A percentile compares a stretch with the other conserved stretches of the same genome.
phyloP scores from a whole-genome alignment of 2,329 filamentous ascomycete species.

The Ophiostoma montium region DNA sequence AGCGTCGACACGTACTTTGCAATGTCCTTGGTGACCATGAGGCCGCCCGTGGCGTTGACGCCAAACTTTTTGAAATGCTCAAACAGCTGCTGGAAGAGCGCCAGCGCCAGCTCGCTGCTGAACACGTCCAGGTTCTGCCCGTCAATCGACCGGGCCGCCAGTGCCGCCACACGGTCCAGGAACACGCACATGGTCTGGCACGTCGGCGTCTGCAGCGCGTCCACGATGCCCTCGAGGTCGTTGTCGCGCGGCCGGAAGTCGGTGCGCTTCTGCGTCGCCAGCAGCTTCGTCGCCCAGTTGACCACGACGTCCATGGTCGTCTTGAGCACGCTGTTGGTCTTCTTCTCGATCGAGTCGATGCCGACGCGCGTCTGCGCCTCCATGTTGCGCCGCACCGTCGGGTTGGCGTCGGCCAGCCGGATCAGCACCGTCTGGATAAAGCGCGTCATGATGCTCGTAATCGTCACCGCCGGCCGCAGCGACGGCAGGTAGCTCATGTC shows the following conservation, averaged over 20 bases:
- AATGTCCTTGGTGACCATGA: constrained; percentile 94
- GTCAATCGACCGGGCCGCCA: constrained; percentile 56
- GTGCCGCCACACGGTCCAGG: constrained; percentile 50
- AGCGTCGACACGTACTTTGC: constrained; percentile 82
- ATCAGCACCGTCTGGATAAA: constrained; percentile 85
- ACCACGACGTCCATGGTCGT: constrained; percentile 51
- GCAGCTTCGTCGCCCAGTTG: constrained; percentile 59
- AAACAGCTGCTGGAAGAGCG: constrained; percentile 64
- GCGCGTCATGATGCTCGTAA: constrained; percentile 84
- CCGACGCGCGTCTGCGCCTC: constrained; percentile 65
- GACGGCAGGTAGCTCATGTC: constrained; percentile 73
- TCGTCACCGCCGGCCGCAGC: constrained; percentile 69
- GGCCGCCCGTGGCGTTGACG: constrained; percentile 81
- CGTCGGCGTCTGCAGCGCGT: constrained; percentile 73
- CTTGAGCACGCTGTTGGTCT: constrained; percentile 51
- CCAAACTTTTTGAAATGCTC: constrained; percentile 91
- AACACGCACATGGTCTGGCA: constrained; percentile 74
- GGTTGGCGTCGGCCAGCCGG: constrained; percentile 75
- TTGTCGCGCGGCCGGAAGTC: constrained; percentile 83
- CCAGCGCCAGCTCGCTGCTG: constrained; percentile 68
- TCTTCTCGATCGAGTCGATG: constrained; percentile 68
- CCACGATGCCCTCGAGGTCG: constrained; percentile 45
- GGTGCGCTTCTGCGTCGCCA: constrained; percentile 68
- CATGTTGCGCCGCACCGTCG: constrained; percentile 80
- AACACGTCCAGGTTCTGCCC: constrained; percentile 74